Percentiles rank a stretch among this genome's conserved stretches.
Evolutionary conservation across 306 rosid genomes (phyloP).

Genomic region (Betula pendula): DNA sequence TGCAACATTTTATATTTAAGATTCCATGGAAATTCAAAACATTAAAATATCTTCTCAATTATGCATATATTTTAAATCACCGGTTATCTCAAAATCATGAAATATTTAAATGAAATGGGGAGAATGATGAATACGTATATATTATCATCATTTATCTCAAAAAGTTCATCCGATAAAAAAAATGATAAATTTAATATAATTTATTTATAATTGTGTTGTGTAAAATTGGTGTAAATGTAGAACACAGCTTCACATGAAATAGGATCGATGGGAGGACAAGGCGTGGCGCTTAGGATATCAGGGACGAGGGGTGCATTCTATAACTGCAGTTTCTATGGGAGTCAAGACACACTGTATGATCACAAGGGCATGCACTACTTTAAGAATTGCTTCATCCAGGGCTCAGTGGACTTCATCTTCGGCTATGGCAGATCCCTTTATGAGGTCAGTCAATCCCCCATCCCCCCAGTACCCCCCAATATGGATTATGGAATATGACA

Average conservation of each 20-base stretch:
- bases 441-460: conserved; percentile 45
- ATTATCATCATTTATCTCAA: too few species aligned
- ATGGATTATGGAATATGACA: too few species aligned
- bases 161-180: too few species aligned
- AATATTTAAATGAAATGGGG: too few species aligned
- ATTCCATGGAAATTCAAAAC: too few species aligned
- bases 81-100: too few species aligned
- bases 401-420: conserved; percentile 76
- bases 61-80: too few species aligned
- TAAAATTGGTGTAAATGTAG: conserved; percentile 33
- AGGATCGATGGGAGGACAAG: conserved; percentile 56
- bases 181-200: too few species aligned
- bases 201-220: not conserved
- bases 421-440: conserved; percentile 68
- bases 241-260: conserved; percentile 51
- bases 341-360: conserved; percentile 73
- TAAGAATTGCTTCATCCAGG: conserved; percentile 62
- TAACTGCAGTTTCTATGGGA: conserved; percentile 64
- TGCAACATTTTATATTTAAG: too few species aligned
- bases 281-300: conserved; percentile 57
- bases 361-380: conserved; percentile 79
- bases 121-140: too few species aligned
- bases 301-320: conserved; percentile 69
- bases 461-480: too few species aligned
- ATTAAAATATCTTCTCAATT: too few species aligned